These are phyloP conservation scores for Bisporella sp. DNA, from an alignment of 2,329 filamentous ascomycete species.

Conservation along the genomic window DNA sequence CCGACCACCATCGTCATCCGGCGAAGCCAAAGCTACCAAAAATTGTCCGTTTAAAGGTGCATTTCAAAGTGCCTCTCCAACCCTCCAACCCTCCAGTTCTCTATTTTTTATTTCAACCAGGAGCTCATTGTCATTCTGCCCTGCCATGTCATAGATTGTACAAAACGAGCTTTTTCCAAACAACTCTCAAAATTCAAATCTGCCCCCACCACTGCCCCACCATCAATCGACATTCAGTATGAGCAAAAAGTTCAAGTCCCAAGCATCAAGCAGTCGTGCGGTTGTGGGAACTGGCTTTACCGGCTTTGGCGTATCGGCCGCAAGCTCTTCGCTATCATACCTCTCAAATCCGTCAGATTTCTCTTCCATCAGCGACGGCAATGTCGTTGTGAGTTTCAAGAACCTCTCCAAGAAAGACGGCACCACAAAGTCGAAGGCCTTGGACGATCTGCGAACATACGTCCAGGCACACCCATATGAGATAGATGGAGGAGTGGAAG, in stretches of 20 bases:
- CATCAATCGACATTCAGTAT: slow-evolving; percentile 8
- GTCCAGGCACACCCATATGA: slow-evolving; percentile 48
- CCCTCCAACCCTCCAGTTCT: too few relatives aligned
- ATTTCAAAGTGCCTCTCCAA: too few relatives aligned
- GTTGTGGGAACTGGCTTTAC: slow-evolving; percentile 19
- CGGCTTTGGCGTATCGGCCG: slow-evolving; percentile 25
- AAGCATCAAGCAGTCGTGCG: slow-evolving; percentile 28
- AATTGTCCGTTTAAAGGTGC: too few relatives aligned
- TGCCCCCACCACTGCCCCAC: too few relatives aligned
- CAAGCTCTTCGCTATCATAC: slow-evolving; percentile 64
- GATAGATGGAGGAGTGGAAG: slow-evolving; percentile 60
- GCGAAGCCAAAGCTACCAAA: too few relatives aligned
- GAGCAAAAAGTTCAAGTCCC: slow-evolving; percentile 26
- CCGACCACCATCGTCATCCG: too few relatives aligned
- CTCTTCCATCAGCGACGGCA: slow-evolving; percentile 67
- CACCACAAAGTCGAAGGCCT: slow-evolving; percentile 81
- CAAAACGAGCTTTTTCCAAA: not conserved
- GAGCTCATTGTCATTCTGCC: too few relatives aligned
- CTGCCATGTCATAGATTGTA: too few relatives aligned
- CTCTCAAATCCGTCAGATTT: slow-evolving; percentile 81
- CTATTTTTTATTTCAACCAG: too few relatives aligned
- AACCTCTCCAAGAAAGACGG: slow-evolving; percentile 89
- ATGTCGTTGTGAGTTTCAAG: slow-evolving; percentile 85
- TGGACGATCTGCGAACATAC: slow-evolving; percentile 74
- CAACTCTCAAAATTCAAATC: not conserved